A percentile compares a stretch with the other conserved stretches of the same genome.
Evolutionary conservation across 345 rosid genomes (phyloP).

Genomic region (Populus simonii): DNA sequence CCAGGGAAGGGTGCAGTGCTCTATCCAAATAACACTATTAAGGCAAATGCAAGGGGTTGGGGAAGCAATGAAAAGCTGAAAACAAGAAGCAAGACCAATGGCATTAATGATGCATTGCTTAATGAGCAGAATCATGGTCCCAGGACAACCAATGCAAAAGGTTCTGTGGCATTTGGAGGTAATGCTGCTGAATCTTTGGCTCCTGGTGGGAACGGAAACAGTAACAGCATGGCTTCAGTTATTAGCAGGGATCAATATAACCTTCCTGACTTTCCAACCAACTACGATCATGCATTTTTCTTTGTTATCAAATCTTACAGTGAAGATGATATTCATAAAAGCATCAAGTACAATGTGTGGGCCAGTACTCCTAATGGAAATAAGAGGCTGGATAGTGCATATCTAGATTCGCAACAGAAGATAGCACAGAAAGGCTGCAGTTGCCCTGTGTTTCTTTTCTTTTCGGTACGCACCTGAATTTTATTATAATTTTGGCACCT

Average conservation of each 20-base stretch:
- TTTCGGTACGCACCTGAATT: constrained; percentile 11
- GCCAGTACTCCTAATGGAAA: constrained; percentile 67
- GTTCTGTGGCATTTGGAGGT: constrained; percentile 20
- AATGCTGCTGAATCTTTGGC: constrained; percentile 20
- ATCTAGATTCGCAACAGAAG: constrained; percentile 42
- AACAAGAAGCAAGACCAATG: constrained; percentile 33
- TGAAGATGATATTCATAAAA: constrained; percentile 65
- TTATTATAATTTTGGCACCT: neutral
- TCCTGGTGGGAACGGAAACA: constrained; percentile 34
- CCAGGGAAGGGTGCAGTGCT: constrained; percentile 36
- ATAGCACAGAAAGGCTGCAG: constrained; percentile 13
- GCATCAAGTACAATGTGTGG: constrained; percentile 73
- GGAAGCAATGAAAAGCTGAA: constrained; percentile 38
- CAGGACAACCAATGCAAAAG: constrained; percentile 19
- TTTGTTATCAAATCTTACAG: constrained; percentile 68
- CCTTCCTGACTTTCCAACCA: constrained; percentile 44
- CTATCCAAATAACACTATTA: constrained; percentile 21
- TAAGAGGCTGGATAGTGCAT: constrained; percentile 54
- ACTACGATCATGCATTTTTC: constrained; percentile 48
- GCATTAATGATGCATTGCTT: constrained; percentile 9
- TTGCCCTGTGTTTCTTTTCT: constrained; percentile 27
- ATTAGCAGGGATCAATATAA: constrained; percentile 50
- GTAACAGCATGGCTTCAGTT: constrained; percentile 28
- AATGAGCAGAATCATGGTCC: constrained; percentile 38
- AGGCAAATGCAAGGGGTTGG: constrained; percentile 28